phyloP scores from a whole-genome alignment of 1,139 yeast species.

The Yamadazyma taylorii region DNA sequence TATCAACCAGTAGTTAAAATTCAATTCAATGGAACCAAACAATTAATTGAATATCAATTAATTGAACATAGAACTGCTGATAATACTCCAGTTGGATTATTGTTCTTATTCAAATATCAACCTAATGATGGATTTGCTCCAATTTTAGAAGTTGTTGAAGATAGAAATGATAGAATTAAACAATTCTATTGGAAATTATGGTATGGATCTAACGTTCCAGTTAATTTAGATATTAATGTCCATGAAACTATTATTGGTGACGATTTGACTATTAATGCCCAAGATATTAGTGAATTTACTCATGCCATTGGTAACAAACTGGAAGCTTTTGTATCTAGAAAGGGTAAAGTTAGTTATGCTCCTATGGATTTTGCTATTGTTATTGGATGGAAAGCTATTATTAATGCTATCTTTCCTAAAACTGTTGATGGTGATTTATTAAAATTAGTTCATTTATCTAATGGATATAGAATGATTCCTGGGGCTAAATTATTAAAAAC shows the following conservation, averaged over 20 bases:
- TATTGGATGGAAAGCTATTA: constrained; percentile 97
- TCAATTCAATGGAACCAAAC: constrained; percentile 40
- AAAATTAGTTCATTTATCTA: constrained; percentile 90
- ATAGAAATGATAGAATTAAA: constrained; percentile 90
- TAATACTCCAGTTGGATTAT: constrained; percentile 68
- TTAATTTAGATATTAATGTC: constrained; percentile 66
- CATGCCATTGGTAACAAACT: constrained; percentile 97
- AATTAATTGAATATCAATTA: constrained; percentile 64
- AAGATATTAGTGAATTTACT: constrained; percentile 87
- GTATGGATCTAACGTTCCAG: constrained; percentile 70
- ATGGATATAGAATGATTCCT: constrained; percentile 91
- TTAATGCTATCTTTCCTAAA: constrained; percentile 95
- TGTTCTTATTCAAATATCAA: constrained; percentile 74
- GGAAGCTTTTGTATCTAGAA: constrained; percentile 90
- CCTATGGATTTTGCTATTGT: constrained; percentile 99
- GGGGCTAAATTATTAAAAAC: constrained; percentile 88
- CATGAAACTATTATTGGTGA: constrained; percentile 73
- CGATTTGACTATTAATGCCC: constrained; percentile 64
- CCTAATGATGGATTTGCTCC: constrained; percentile 94
- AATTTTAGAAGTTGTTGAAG: constrained; percentile 84
- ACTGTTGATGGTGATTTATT: constrained; percentile 95
- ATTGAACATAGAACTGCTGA: constrained; percentile 90
- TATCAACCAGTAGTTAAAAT: constrained; percentile 68
- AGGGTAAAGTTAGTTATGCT: constrained; percentile 82
- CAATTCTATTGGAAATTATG: constrained; percentile 96